Evolutionary conservation across 352 stramenopile species (phyloP).

Genomic region (Phytophthora litchii): DNA sequence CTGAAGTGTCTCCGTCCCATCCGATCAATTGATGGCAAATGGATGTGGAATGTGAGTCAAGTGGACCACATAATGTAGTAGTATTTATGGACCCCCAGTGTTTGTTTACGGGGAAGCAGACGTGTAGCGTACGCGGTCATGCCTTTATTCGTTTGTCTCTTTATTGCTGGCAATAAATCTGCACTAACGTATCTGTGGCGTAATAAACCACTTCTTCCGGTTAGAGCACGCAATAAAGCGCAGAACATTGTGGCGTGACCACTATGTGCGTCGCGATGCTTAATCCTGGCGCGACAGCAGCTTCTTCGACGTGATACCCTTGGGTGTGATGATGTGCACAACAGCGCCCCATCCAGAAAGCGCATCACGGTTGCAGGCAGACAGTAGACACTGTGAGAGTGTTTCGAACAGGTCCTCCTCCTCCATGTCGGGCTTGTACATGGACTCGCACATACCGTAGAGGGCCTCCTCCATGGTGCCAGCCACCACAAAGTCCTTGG

Average conservation of each 20-base stretch:
- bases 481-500: slow-evolving; percentile 98
- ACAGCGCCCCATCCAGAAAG: slow-evolving; percentile 98
- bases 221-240: not conserved
- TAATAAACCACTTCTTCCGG: not conserved
- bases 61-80: slow-evolving; percentile 4
- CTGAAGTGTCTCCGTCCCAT: slow-evolving; percentile 25
- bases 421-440: slow-evolving; percentile 97
- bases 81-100: too few species aligned
- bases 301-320: slow-evolving; percentile 86
- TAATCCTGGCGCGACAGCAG: slow-evolving; percentile 86
- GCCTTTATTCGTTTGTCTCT: slow-evolving; percentile 18
- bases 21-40: slow-evolving; percentile 5
- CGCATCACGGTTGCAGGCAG: slow-evolving; percentile 98
- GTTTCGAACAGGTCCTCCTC: slow-evolving; percentile 98
- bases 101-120: not conserved
- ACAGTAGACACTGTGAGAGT: slow-evolving; percentile 97
- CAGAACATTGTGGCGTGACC: slow-evolving; percentile 16
- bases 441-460: slow-evolving; percentile 98
- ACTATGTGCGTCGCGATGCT: slow-evolving; percentile 3
- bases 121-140: not conserved
- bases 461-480: slow-evolving; percentile 98
- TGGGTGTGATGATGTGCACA: slow-evolving; percentile 97
- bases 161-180: slow-evolving; percentile 6
- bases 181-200: not conserved
- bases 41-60: slow-evolving; percentile 1